Percentiles rank a stretch among this genome's conserved stretches.
Conservation (phyloP, 129 eudicot species). For the Artemisia argyi region DNA sequence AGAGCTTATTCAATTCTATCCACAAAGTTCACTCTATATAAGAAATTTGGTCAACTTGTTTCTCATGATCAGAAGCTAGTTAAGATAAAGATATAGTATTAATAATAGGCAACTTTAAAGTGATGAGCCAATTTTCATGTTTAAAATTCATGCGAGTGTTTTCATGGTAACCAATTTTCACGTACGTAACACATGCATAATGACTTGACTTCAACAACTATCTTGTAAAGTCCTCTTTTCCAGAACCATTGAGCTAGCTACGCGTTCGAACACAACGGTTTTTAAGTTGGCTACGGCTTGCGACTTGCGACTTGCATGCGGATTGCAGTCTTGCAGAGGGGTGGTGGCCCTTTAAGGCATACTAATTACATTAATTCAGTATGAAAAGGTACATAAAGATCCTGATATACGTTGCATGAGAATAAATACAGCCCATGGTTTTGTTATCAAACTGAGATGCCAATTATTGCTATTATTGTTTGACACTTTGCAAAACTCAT, state of each 20-base stretch:
- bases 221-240: no score
- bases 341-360: neutral
- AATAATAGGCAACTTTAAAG: neutral
- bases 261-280: neutral
- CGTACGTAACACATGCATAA: no score
- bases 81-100: neutral
- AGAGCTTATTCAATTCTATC: conserved; percentile 25
- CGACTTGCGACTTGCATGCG: conserved; percentile 13
- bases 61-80: conserved; percentile 13
- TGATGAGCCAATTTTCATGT: neutral
- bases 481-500: neutral
- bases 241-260: no score
- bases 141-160: neutral
- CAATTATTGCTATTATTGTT: conserved; percentile 16
- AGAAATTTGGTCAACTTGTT: conserved; percentile 24
- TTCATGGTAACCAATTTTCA: no score
- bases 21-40: conserved; percentile 14
- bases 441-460: neutral
- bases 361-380: neutral
- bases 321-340: neutral
- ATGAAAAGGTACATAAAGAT: neutral
- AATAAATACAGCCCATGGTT: conserved; percentile 12
- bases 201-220: no score
- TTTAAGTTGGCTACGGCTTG: neutral
- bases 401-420: neutral